These are phyloP conservation scores for Tulasnella sp. DNA, from an alignment of 768 basidiomycete species.

Conservation along the genomic window DNA sequence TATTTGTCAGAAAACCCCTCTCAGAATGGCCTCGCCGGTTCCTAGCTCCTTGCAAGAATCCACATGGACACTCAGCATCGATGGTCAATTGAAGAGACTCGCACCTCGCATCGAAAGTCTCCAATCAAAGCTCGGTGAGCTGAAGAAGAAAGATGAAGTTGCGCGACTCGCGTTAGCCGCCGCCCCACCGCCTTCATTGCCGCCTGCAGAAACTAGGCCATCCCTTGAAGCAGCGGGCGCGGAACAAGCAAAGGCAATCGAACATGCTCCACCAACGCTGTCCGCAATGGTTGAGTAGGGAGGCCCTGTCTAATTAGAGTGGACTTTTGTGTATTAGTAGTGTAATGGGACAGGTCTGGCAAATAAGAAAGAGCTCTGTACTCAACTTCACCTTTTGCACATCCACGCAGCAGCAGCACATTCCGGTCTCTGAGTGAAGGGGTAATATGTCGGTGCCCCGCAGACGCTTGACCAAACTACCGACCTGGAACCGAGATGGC, in stretches of 20 bases:
- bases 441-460: too few relatives aligned
- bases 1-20: not conserved
- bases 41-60: not conserved
- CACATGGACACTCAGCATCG: not conserved
- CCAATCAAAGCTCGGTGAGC: not conserved
- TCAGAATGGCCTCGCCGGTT: not conserved
- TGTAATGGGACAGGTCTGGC: too few relatives aligned
- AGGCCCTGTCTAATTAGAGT: not conserved
- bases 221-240: not conserved
- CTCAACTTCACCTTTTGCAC: too few relatives aligned
- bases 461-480: too few relatives aligned
- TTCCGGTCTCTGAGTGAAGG: too few relatives aligned
- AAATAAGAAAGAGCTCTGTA: too few relatives aligned
- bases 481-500: too few relatives aligned
- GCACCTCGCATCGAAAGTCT: conserved; percentile 7
- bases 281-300: not conserved
- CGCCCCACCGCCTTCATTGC: not conserved
- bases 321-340: not conserved
- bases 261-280: not conserved
- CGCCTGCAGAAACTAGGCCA: not conserved
- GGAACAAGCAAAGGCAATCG: not conserved
- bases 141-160: not conserved
- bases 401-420: too few relatives aligned
- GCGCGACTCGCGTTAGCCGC: not conserved
- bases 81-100: not conserved